phyloP scores from a whole-genome alignment of 192 early-diverging fungal genomes.

The Mortierella hygrophila region DNA sequence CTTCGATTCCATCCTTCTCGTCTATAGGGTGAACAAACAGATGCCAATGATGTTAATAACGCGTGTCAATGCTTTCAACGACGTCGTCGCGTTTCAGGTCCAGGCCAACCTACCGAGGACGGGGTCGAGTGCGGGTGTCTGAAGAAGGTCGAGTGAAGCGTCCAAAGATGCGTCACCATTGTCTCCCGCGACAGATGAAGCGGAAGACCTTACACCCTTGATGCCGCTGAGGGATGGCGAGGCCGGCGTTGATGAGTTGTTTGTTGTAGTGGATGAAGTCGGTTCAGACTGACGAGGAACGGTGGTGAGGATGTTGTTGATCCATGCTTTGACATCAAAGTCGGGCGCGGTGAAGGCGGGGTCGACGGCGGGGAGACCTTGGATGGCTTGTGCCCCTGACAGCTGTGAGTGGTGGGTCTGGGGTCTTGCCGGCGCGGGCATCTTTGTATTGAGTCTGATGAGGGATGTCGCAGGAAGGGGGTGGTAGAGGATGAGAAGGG shows the following conservation, averaged over 20 bases:
- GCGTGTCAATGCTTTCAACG: background rate
- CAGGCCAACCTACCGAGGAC: constrained; percentile 29
- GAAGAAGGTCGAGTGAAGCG: constrained; percentile 42
- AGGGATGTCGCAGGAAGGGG: background rate
- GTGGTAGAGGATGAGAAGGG: background rate
- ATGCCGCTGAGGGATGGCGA: background rate
- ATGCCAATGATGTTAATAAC: background rate
- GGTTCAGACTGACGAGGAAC: constrained; percentile 18
- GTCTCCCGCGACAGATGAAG: constrained; percentile 11
- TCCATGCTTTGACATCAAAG: constrained; percentile 78
- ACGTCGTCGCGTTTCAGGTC: background rate
- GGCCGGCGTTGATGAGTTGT: background rate
- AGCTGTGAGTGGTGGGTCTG: constrained; percentile 12
- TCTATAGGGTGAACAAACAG: background rate
- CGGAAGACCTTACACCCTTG: constrained; percentile 3
- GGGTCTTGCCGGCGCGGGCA: constrained; percentile 42
- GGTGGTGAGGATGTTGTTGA: constrained; percentile 66
- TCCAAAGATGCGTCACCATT: constrained; percentile 33
- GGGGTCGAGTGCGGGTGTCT: constrained; percentile 50
- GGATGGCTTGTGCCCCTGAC: background rate
- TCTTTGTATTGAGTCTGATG: constrained; percentile 3
- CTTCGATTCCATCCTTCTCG: constrained; percentile 19
- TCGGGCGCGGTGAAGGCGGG: constrained; percentile 54
- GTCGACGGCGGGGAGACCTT: constrained; percentile 20
- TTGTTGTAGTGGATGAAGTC: background rate